phyloP scores from a whole-genome alignment of 371 early-diverging fungal genomes.

The Rhizopus microsporus region DNA sequence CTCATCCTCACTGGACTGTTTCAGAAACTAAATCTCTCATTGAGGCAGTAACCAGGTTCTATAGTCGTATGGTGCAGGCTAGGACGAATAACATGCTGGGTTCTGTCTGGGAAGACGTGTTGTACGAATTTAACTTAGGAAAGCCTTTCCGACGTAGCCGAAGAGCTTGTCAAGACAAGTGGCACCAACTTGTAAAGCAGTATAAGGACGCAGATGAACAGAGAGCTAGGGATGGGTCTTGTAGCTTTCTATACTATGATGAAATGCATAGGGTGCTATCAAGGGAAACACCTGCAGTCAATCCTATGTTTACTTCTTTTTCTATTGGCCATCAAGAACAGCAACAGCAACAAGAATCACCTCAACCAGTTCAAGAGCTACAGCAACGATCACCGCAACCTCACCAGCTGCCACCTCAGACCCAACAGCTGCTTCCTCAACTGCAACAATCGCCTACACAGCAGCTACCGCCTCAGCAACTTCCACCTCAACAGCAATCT shows the following conservation, averaged over 20 bases:
- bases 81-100: background rate
- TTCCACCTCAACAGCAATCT: background rate
- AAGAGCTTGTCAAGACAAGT: slow-evolving; percentile 2
- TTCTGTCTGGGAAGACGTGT: background rate
- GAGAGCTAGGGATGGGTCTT: too few species aligned
- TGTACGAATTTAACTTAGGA: background rate
- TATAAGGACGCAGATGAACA: background rate
- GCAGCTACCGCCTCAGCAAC: background rate
- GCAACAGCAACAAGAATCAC: background rate
- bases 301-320: background rate
- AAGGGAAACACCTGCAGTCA: background rate
- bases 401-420: background rate
- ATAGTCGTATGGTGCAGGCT: background rate
- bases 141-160: background rate
- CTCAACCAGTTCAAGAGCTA: background rate
- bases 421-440: background rate
- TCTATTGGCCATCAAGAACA: background rate
- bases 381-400: background rate
- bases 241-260: background rate
- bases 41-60: background rate
- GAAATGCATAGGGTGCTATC: background rate
- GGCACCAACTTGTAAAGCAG: slow-evolving; percentile 1
- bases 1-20: background rate
- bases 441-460: background rate
- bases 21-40: background rate